Conservation (phyloP, 768 basidiomycete genomes). For the Termitomyces sp. region DNA sequence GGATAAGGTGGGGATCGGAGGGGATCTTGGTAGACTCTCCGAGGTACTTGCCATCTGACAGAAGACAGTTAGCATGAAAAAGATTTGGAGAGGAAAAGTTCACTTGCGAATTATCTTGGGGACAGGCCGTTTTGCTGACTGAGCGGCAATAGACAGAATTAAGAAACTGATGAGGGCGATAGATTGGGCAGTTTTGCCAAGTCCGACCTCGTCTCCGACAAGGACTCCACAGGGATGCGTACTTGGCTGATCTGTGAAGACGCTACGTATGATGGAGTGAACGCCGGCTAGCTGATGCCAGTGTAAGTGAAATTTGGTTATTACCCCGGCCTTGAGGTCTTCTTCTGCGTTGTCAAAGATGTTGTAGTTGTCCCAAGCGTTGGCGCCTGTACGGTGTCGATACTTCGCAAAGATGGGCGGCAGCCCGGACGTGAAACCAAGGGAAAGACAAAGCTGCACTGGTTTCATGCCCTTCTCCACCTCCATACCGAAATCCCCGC, state of each 20-base stretch:
- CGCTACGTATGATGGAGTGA: conserved; percentile 13
- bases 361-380: conserved; percentile 12
- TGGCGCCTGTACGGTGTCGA: conserved; percentile 14
- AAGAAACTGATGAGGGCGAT: conserved; percentile 16
- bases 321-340: not conserved
- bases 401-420: conserved; percentile 15
- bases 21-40: not conserved
- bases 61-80: not conserved
- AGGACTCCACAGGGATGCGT: conserved; percentile 10
- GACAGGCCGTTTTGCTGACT: not conserved
- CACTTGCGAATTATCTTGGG: conserved; percentile 4
- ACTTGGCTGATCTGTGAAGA: conserved; percentile 2
- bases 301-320: conserved; percentile 5
- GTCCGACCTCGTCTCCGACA: conserved; percentile 24
- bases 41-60: not conserved
- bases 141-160: conserved; percentile 2
- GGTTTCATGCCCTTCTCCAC: conserved; percentile 2
- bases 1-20: not conserved
- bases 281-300: conserved; percentile 23
- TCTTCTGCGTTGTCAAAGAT: not conserved
- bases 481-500: conserved; percentile 6
- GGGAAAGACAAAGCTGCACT: conserved; percentile 3
- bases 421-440: conserved; percentile 17
- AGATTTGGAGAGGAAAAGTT: not conserved
- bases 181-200: conserved; percentile 24